These are phyloP conservation scores for Botrytis aclada DNA, from an alignment of 2,329 filamentous ascomycete species.

Conservation along the genomic window DNA sequence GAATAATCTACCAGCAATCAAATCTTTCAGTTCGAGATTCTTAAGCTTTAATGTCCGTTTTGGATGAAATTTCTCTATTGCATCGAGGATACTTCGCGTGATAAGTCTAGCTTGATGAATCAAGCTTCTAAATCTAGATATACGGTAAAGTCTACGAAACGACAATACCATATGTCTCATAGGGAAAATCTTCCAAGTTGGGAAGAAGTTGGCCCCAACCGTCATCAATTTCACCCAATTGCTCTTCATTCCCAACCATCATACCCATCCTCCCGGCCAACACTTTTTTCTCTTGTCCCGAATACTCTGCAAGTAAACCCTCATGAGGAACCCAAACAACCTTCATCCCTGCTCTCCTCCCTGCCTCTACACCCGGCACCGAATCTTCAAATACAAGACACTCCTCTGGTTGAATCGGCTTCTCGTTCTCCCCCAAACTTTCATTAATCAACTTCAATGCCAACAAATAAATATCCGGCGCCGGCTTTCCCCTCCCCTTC, in stretches of 20 bases:
- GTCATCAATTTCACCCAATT: conserved; percentile 60
- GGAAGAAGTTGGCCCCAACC: conserved; percentile 58
- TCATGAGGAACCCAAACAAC: conserved; percentile 90
- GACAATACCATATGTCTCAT: conserved; percentile 56
- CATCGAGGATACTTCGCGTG: not conserved
- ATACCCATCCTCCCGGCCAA: conserved; percentile 69
- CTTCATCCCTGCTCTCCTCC: conserved; percentile 87
- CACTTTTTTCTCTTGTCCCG: conserved; percentile 73
- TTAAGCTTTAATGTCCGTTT: not conserved
- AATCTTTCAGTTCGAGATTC: not conserved
- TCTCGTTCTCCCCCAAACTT: conserved; percentile 59
- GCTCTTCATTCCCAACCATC: conserved; percentile 45
- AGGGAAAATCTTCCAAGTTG: conserved; percentile 54
- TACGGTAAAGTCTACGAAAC: not conserved
- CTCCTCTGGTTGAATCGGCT: conserved; percentile 72
- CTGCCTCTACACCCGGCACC: conserved; percentile 88
- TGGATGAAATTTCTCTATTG: not conserved
- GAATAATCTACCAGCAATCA: not conserved
- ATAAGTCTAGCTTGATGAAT: not conserved
- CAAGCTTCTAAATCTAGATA: not conserved
- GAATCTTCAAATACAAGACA: conserved; percentile 97
- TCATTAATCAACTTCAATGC: conserved; percentile 82
- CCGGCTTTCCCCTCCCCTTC: conserved; percentile 79
- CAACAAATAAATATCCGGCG: conserved; percentile 90
- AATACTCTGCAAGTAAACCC: conserved; percentile 71